Conservation (phyloP, 176 grass and related monocot species). For the Lolium perenne region DNA sequence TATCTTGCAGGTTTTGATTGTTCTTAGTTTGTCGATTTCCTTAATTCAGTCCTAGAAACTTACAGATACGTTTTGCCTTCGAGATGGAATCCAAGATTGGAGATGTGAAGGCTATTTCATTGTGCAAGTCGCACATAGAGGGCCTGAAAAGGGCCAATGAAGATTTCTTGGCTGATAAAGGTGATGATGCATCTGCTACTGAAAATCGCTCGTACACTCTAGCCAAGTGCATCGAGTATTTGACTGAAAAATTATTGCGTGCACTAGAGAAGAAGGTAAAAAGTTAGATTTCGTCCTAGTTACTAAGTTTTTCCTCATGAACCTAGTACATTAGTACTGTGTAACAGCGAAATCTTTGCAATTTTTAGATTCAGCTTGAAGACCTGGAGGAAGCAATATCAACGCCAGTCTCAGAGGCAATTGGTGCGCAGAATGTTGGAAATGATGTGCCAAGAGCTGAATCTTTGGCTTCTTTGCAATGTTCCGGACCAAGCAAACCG, state of each 20-base stretch:
- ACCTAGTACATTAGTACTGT: neutral
- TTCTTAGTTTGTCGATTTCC: slow-evolving; percentile 25
- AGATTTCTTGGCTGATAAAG: neutral
- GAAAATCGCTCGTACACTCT: slow-evolving; percentile 45
- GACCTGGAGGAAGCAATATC: slow-evolving; percentile 11
- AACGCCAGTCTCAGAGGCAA: slow-evolving; percentile 48
- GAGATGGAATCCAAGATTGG: slow-evolving; percentile 52
- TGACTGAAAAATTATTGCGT: slow-evolving; percentile 57
- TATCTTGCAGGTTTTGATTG: neutral
- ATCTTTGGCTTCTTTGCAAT: slow-evolving; percentile 60
- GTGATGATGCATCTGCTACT: slow-evolving; percentile 32
- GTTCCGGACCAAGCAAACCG: slow-evolving; percentile 51
- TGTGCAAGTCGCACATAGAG: slow-evolving; percentile 62
- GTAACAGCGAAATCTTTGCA: slow-evolving; percentile 30
- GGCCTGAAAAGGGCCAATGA: neutral
- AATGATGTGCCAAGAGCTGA: slow-evolving; percentile 42
- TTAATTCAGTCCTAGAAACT: slow-evolving; percentile 73
- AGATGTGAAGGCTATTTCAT: slow-evolving; percentile 68
- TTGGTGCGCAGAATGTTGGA: slow-evolving; percentile 31
- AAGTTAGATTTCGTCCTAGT: neutral
- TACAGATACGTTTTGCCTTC: slow-evolving; percentile 70
- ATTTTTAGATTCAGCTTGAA: slow-evolving; percentile 1
- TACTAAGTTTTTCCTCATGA: neutral
- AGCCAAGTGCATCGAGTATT: slow-evolving; percentile 65
- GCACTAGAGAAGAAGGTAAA: slow-evolving; percentile 92